Percentiles rank a stretch among this genome's conserved stretches.
phyloP scores from a whole-genome alignment of 306 rosid genomes.

The Potentilla sterilis region DNA sequence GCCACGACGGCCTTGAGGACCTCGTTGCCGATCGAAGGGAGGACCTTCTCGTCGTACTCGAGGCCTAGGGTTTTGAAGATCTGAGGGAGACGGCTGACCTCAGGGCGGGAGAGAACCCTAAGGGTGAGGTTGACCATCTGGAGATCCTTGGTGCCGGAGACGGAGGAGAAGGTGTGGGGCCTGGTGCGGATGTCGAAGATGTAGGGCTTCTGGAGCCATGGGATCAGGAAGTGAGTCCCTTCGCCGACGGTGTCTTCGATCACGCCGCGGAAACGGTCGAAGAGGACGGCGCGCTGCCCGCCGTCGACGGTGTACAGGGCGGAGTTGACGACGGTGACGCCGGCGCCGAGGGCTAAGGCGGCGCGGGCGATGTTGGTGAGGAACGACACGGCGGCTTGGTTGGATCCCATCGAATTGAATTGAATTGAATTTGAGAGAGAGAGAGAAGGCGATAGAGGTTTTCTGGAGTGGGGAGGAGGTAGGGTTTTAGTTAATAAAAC shows the following conservation, averaged over 20 bases:
- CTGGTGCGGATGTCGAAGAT: constrained; percentile 86
- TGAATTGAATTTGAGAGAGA: neutral
- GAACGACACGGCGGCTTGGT: constrained; percentile 68
- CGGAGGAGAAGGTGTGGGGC: constrained; percentile 82
- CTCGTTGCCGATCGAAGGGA: constrained; percentile 88
- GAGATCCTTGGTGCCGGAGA: constrained; percentile 90
- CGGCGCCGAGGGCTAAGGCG: constrained; percentile 75
- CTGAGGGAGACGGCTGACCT: constrained; percentile 55
- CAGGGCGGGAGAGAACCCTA: constrained; percentile 82
- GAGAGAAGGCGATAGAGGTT: neutral
- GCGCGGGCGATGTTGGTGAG: constrained; percentile 59
- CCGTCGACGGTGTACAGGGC: constrained; percentile 94
- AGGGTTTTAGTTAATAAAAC: constrained; percentile 9
- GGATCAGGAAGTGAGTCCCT: constrained; percentile 85
- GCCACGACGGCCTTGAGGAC: constrained; percentile 87
- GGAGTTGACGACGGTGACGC: constrained; percentile 48
- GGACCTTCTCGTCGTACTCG: constrained; percentile 94
- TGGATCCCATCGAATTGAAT: constrained; percentile 54
- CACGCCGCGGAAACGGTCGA: constrained; percentile 86
- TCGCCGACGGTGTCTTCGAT: constrained; percentile 57
- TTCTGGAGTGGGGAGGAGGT: neutral
- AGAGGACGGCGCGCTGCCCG: constrained; percentile 89
- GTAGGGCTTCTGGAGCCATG: constrained; percentile 96
- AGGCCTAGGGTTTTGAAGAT: constrained; percentile 86
- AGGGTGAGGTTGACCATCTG: constrained; percentile 91